Conservation (phyloP, 345 rosid species). For the Populus pruinosa region DNA sequence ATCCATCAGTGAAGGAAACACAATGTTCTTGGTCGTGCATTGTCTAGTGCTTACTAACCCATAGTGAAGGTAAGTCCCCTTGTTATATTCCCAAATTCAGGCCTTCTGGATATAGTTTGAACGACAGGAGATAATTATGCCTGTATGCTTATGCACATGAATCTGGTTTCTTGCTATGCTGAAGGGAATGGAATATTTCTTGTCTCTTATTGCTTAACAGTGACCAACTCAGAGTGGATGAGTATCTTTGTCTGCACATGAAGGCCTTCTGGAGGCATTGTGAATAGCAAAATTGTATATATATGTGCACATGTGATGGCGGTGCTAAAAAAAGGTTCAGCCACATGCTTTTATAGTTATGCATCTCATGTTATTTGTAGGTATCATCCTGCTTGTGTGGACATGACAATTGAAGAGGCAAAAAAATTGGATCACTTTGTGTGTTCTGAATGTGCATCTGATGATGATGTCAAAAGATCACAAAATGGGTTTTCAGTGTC, state of each 20-base stretch:
- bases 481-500: conserved; percentile 63
- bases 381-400: conserved; percentile 90
- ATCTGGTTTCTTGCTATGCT: too few relatives aligned
- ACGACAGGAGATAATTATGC: background rate
- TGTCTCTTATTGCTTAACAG: too few relatives aligned
- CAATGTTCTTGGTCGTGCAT: background rate
- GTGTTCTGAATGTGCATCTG: conserved; percentile 69
- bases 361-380: conserved; percentile 33
- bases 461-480: conserved; percentile 52
- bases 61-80: background rate
- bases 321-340: background rate
- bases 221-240: too few relatives aligned
- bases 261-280: background rate
- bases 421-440: conserved; percentile 70
- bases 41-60: background rate
- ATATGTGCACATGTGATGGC: background rate
- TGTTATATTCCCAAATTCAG: background rate
- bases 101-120: background rate
- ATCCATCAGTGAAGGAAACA: background rate
- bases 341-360: background rate
- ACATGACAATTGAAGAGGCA: conserved; percentile 76
- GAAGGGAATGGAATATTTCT: too few relatives aligned
- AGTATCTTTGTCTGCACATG: too few relatives aligned
- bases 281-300: background rate
- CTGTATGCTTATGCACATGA: background rate